phyloP scores from a whole-genome alignment of 768 basidiomycete species.

The Rickenella mellea region DNA sequence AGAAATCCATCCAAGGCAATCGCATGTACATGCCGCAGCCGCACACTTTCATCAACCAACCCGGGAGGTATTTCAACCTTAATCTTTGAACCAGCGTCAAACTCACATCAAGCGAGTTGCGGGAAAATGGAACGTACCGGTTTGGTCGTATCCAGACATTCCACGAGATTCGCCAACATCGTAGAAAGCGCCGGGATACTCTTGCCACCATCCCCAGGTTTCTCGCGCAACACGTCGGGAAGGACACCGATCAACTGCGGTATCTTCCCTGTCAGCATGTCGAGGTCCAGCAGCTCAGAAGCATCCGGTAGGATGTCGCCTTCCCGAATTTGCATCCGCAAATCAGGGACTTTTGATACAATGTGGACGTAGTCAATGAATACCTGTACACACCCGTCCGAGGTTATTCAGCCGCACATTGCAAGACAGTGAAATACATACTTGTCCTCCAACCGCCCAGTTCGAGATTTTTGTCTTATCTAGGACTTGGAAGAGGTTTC shows the following conservation, averaged over 20 bases:
- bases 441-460: conserved; percentile 60
- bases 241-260: conserved; percentile 59
- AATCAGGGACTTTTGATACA: conserved; percentile 48
- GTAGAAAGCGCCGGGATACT: conserved; percentile 54
- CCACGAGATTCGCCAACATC: conserved; percentile 60
- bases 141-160: conserved; percentile 46
- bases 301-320: conserved; percentile 33
- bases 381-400: conserved; percentile 31
- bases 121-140: conserved; percentile 42
- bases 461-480: not conserved
- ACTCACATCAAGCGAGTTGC: not conserved
- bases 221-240: conserved; percentile 56
- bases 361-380: conserved; percentile 66
- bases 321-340: conserved; percentile 35
- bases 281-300: conserved; percentile 41
- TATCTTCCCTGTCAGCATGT: conserved; percentile 46
- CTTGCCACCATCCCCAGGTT: conserved; percentile 45
- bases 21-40: conserved; percentile 54
- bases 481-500: conserved; percentile 45
- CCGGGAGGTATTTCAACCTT: conserved; percentile 4
- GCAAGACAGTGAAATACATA: conserved; percentile 16
- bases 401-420: conserved; percentile 4
- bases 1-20: conserved; percentile 57
- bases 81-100: conserved; percentile 4
- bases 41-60: conserved; percentile 47